phyloP scores from a whole-genome alignment of 768 basidiomycete species.

The Hericium erinaceus region DNA sequence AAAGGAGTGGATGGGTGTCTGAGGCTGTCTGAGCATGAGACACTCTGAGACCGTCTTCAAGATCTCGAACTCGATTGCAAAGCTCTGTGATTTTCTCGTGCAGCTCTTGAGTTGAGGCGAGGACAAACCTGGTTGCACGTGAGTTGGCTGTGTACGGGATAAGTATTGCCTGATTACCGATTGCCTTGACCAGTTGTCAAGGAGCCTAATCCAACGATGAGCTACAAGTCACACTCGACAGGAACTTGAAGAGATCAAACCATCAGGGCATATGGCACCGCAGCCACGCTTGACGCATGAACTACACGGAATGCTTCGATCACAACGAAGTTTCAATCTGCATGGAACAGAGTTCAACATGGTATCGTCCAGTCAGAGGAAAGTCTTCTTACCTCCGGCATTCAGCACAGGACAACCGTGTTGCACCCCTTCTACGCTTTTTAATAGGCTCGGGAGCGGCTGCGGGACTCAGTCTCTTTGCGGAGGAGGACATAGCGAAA shows the following conservation, averaged over 20 bases:
- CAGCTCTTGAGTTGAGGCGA: conserved; percentile 71
- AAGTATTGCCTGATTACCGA: conserved; percentile 33
- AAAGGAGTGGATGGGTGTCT: conserved; percentile 57
- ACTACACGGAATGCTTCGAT: conserved; percentile 67
- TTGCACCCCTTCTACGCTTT: conserved; percentile 54
- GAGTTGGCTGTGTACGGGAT: background rate
- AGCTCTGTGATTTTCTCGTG: conserved; percentile 77
- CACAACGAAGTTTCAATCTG: conserved; percentile 65
- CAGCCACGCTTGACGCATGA: conserved; percentile 77
- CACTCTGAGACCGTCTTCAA: conserved; percentile 60
- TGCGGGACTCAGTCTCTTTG: conserved; percentile 23
- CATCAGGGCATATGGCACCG: conserved; percentile 76
- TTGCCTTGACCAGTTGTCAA: conserved; percentile 78
- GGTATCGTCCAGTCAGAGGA: conserved; percentile 1
- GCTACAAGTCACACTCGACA: background rate
- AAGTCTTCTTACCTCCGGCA: conserved; percentile 48
- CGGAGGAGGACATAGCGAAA: conserved; percentile 13
- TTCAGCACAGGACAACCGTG: conserved; percentile 71
- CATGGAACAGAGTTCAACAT: background rate
- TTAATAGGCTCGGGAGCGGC: conserved; percentile 26
- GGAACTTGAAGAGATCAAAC: conserved; percentile 21
- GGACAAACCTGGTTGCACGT: conserved; percentile 46
- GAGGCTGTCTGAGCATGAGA: conserved; percentile 49
- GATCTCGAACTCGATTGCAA: conserved; percentile 61
- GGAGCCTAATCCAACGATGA: conserved; percentile 38